Evolutionary conservation across 805 yeast species (phyloP), one percentile per base, ranked within the genome.

Genomic region (Candida broadrunensis): DNA sequence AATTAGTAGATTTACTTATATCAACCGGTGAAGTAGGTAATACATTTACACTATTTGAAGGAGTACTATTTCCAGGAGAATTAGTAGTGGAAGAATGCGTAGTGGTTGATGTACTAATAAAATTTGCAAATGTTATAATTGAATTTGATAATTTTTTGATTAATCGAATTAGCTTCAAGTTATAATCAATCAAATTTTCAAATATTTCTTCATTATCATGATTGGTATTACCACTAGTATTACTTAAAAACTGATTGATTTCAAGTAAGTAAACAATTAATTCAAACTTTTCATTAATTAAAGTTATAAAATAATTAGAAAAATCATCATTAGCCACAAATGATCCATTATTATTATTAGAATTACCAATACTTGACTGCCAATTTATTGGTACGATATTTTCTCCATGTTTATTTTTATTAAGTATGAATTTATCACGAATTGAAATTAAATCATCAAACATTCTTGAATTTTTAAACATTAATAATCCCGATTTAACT

Each of bases 101-200:
- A 20, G 39, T 33, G 4, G 36, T 35, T 4, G 43, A 31, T 7
- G 41, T 58, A 21, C 58, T 50, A 15, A 58, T 49, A 42, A 54
- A 56, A 40, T 62, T 63, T 4, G 71, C 60, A 37, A 67, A 54
- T 19, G 46, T 54, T 31, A 60, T 39, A 13, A 67, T 52, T 2
- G 63, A 47, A 15, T 39, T 44, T 5, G 71, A 46, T 5, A 67
- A 46, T 30, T 57, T 69, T 48, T 67, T 71, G 12, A 67, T 50
- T 8, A 73, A 42, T 36, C 77, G 51, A 15, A 63, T 54, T 14
- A 72, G 50, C 43, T 71, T 71, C 33, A 70, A 47, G 36, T 70
- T 72, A 40, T 60, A 56, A 45, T 74, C 78, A 34, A 55, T 46
- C 13, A 56, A 38, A 14, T 45, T 43, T 35, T 59, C 64, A 24